Percentiles rank a stretch among this genome's conserved stretches.
phyloP scores from a whole-genome alignment of 352 stramenopile genomes.

The Pythium brachiatum region DNA sequence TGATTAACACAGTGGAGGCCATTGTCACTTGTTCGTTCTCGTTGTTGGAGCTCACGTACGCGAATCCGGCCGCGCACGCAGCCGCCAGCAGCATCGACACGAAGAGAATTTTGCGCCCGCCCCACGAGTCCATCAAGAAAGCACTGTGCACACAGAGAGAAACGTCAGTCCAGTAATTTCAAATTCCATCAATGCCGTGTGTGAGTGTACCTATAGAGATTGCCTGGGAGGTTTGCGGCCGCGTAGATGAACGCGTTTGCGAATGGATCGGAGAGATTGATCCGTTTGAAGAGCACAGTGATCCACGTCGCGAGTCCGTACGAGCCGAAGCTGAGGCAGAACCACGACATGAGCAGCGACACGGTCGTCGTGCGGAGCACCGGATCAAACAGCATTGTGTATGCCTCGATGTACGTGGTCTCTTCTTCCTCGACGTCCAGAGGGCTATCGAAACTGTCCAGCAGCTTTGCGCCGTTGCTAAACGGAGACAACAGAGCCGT shows the following conservation, averaged over 20 bases:
- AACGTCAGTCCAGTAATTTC: neutral
- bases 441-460: slow-evolving; percentile 14
- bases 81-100: slow-evolving; percentile 75
- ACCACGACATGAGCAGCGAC: slow-evolving; percentile 62
- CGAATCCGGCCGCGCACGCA: slow-evolving; percentile 65
- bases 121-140: slow-evolving; percentile 65
- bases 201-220: slow-evolving; percentile 66
- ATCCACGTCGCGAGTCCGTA: slow-evolving; percentile 94
- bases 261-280: slow-evolving; percentile 87
- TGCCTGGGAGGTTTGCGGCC: slow-evolving; percentile 88
- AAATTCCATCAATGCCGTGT: slow-evolving; percentile 11
- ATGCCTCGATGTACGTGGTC: slow-evolving; percentile 28
- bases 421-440: slow-evolving; percentile 20
- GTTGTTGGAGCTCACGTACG: slow-evolving; percentile 47
- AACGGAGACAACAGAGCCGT: slow-evolving; percentile 35
- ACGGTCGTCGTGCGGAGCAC: slow-evolving; percentile 61
- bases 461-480: neutral
- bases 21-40: slow-evolving; percentile 12
- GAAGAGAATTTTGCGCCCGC: slow-evolving; percentile 62
- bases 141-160: slow-evolving; percentile 24
- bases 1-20: slow-evolving; percentile 47
- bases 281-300: slow-evolving; percentile 90
- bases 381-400: slow-evolving; percentile 48
- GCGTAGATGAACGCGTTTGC: slow-evolving; percentile 93
- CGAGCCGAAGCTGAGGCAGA: slow-evolving; percentile 79